Base-by-base conservation (phyloP, 2,329 filamentous ascomycete species). In the Hypoxylon sp. region DNA sequence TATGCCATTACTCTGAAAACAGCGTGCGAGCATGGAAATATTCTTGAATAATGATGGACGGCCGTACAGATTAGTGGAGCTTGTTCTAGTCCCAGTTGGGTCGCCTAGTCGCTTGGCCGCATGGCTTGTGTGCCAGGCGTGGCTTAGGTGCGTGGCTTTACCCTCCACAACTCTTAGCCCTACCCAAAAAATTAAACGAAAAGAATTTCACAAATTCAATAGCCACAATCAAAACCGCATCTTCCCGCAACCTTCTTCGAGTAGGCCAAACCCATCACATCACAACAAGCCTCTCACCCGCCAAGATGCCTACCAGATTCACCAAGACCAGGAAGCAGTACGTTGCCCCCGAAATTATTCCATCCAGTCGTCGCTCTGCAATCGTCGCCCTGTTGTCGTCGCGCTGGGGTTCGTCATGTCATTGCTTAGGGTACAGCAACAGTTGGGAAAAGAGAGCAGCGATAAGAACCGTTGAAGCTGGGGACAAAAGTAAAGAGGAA, bases 301-400 rank as follows among this genome's bases (percentile, higher is more conserved):
- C 77, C 81, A 83, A 78, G 76, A 88, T 88, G 88, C 88, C 88
- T 87, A 90, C 88, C 79, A 83, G 87, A 79, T 83, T 87, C 71
- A 84, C 83, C 75, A 89, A 90, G 82, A 91, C 88, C 79, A 84
- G 88, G 81, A 91, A 90, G 85, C 88, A 88, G 86, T 88, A 87
- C 73, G 86, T 87, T 71, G 60, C 60, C 50, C 64, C 58, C 50
- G 52, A 46, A 41, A 45, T 23, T n/a, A 53, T 40, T 52, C 55
- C 15, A 15, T 46, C 58, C 55, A 62, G 48, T 53, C 45, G 43
- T 58, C 52, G 50, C 60, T n/a, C 60, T 60, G 43, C 58, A 62
- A 58, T 58, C 55, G 18, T 35, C 40, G 54, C 56, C 59, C 54
- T 37, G 59, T 52, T 60, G 57, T 11, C 18, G 38, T 41, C 38